Evolutionary conservation across 768 basidiomycete species (phyloP).

Genomic region (Kondoa subrosea): DNA sequence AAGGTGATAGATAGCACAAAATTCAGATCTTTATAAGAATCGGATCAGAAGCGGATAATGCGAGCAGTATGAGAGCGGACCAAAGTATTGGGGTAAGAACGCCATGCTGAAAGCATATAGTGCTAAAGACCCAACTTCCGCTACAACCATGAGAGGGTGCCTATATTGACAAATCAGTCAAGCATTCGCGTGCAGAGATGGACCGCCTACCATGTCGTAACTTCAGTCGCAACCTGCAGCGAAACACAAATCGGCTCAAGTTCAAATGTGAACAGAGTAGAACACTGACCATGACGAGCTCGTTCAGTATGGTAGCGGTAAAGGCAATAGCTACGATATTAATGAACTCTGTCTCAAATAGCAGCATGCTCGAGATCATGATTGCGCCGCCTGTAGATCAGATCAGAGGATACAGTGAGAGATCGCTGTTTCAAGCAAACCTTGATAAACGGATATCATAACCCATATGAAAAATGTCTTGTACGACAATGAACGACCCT

Average conservation of each 20-base stretch:
- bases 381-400: constrained; percentile 62
- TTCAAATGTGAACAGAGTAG: neutral
- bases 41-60: constrained; percentile 6
- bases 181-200: too few relatives aligned
- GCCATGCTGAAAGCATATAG: constrained; percentile 81
- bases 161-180: too few relatives aligned
- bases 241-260: neutral
- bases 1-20: constrained; percentile 80
- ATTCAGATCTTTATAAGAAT: constrained; percentile 45
- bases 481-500: constrained; percentile 87
- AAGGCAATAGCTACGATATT: constrained; percentile 98
- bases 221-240: neutral
- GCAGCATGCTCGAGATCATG: constrained; percentile 90
- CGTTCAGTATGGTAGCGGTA: constrained; percentile 85
- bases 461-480: constrained; percentile 98
- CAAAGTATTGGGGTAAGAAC: constrained; percentile 92
- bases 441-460: constrained; percentile 95
- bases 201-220: constrained; percentile 33
- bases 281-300: constrained; percentile 75
- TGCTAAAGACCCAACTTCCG: constrained; percentile 70
- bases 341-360: constrained; percentile 93
- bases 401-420: constrained; percentile 4
- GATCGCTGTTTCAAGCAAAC: constrained; percentile 32
- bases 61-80: constrained; percentile 38
- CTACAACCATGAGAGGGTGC: constrained; percentile 89